Base-by-base conservation (phyloP, 1,284 basidiomycete species). In the Ustanciosporium gigantosporum region DNA sequence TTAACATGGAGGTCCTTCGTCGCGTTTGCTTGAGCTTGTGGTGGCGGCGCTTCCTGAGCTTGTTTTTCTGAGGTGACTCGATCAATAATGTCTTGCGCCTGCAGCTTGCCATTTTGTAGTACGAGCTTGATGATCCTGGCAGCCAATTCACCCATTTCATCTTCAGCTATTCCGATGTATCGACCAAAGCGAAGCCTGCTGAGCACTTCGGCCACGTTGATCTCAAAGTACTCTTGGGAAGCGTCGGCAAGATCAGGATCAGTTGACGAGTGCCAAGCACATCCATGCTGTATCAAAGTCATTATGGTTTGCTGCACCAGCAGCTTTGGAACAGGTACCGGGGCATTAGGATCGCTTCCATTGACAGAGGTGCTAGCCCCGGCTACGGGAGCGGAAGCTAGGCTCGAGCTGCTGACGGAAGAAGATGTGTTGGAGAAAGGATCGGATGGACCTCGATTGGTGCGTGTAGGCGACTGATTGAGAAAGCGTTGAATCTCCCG, bases 241-340 rank as follows among this genome's bases (percentile, higher is more conserved):
- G 46, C 36, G 34, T 65, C 52, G 19, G 55, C 31, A 9, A 43
- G 25, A 14, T 66, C 49, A 11, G 57, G 49, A 38, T 68, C 59
- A 40, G 59, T 53, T 1, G 48, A 69, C 25, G 70, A 71, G 59
- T 80, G 79, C 67, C 70, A 79, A 25, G 78, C 68, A 43, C 78
- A 80, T 77, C 93, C 91, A 78, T 98, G 93, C 79, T 97, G 93
- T 20, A 93, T 84, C 42, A 98, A 84, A 40, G 88, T 84, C 46
- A 97, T 80, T 38, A 96, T 82, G 22, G 87, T 83, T 17, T 87
- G 87, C 43, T 88, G 85, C 22, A 88, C 83, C 2, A 84, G 85
- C 15, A 86, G 83, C 7, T 86, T 46, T 2, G 66, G 58, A 82
- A 70, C 85, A 86, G 31, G 89, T 76, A 31, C 66, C 60, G 7